Conservation (phyloP, 192 early-diverging fungal genomes). For the Lobosporangium transversale region DNA sequence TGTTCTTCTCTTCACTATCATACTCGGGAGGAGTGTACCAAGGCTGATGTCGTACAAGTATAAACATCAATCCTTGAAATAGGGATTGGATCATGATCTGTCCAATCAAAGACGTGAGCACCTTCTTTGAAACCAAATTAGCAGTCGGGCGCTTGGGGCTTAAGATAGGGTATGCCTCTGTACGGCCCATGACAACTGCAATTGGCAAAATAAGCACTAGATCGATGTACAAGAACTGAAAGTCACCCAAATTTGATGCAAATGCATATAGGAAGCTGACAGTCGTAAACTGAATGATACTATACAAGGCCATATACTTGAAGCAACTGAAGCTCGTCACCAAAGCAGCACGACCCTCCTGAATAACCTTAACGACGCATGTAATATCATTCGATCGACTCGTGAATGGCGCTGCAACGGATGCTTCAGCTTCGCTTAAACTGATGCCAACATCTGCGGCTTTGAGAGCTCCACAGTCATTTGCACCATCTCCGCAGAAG, state of each 20-base stretch:
- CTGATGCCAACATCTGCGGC: conserved; percentile 96
- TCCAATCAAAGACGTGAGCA: conserved; percentile 89
- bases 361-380: conserved; percentile 92
- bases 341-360: conserved; percentile 94
- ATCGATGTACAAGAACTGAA: conserved; percentile 97
- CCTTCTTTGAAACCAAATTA: conserved; percentile 87
- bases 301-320: conserved; percentile 99
- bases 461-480: conserved; percentile 97
- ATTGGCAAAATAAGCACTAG: conserved; percentile 90
- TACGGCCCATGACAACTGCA: conserved; percentile 91
- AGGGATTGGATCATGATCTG: conserved; percentile 85
- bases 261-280: conserved; percentile 93
- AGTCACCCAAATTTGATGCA: conserved; percentile 90
- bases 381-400: conserved; percentile 88
- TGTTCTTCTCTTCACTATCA: conserved; percentile 74
- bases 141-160: conserved; percentile 88
- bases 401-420: conserved; percentile 98
- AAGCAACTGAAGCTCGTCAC: conserved; percentile 98
- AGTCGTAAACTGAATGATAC: conserved; percentile 95
- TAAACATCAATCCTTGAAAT: conserved; percentile 83
- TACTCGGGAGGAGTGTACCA: conserved; percentile 70
- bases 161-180: conserved; percentile 78
- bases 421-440: conserved; percentile 96
- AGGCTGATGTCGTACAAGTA: conserved; percentile 74
- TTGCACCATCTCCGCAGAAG: conserved; percentile 99